Evolutionary conservation across 2,329 filamentous ascomycete species (phyloP), one percentile per base, ranked within the genome.

Genomic region (Ramularia collo-cygni): DNA sequence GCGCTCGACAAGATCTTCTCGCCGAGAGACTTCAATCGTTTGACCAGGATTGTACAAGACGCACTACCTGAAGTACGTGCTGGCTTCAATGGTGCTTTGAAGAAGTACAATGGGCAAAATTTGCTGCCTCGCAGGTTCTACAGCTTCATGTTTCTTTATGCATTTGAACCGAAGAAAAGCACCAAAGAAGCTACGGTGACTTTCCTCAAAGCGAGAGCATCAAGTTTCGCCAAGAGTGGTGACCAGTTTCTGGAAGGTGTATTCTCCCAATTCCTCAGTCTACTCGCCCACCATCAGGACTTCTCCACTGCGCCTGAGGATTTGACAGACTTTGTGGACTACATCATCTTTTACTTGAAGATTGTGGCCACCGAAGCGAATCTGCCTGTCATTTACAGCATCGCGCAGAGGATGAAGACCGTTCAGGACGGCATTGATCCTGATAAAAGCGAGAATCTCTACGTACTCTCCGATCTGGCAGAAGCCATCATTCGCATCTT

Each of bases 261-360:
- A 9, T 84, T 96, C 59, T 79, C 85, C 17, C 79, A 92, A 7
- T 74, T 96, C 24, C 71, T 98, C 37, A 92, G 88, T 35, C 68
- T 98, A 30, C 74, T 98, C 30, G 89, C 90, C 4, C 90, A 96
- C 60, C 92, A 98, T 60, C 89, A 89, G 1, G 92, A 98, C 61
- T 95, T 90, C 52, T 79, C 76, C 45, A 61, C 72, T 2, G 74
- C 77, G 4, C 64, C 79, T 2, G 74, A 78, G 10, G 82, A 88
- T 34, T 67, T 95, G 35, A 71, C 80, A 31, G 86, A 95, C 57
- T 89, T 94, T 61, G 81, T 85, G 4, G 80, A 81, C 52, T 98
- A 96, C 61, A 80, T 98, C 42, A 63, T 95, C 29, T 95, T 90
- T 65, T 98, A 94, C 59, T 71, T 96, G 33, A 80, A 75, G 46